Evolutionary conservation across 139 green algal species (phyloP).

Genomic region (Picochlorum sp.): DNA sequence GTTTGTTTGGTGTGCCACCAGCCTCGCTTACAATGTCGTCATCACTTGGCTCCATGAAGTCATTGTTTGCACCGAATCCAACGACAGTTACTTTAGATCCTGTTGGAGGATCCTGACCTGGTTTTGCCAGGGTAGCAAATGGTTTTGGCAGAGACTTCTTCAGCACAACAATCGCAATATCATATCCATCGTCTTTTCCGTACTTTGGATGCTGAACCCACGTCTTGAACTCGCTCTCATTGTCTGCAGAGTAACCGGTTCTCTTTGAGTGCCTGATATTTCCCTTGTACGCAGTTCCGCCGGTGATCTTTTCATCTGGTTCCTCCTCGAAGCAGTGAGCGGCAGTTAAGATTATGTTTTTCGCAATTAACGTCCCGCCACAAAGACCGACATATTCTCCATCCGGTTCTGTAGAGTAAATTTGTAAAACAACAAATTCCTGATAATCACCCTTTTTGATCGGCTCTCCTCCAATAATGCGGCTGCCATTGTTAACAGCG

Average conservation of each 20-base stretch:
- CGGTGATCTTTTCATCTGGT: background rate
- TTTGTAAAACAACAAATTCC: background rate
- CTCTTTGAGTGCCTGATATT: background rate
- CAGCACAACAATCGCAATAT: background rate
- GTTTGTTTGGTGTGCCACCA: background rate
- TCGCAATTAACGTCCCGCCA: background rate
- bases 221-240: background rate
- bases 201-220: background rate
- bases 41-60: background rate
- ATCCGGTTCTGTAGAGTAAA: background rate
- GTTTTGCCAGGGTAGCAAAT: background rate
- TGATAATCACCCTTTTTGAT: background rate
- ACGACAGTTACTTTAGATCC: background rate
- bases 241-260: background rate
- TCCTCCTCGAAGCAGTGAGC: background rate
- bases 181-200: background rate
- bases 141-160: background rate
- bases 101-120: background rate
- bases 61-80: background rate
- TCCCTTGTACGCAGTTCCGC: background rate
- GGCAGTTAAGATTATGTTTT: background rate
- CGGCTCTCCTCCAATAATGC: background rate
- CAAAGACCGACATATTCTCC: background rate
- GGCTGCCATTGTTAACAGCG: no score
- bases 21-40: background rate